Evolutionary conservation across 495 filamentous ascomycete genomes (phyloP), one percentile per base, ranked within the genome.

Genomic region (Melanomma pulvis-pyrius): DNA sequence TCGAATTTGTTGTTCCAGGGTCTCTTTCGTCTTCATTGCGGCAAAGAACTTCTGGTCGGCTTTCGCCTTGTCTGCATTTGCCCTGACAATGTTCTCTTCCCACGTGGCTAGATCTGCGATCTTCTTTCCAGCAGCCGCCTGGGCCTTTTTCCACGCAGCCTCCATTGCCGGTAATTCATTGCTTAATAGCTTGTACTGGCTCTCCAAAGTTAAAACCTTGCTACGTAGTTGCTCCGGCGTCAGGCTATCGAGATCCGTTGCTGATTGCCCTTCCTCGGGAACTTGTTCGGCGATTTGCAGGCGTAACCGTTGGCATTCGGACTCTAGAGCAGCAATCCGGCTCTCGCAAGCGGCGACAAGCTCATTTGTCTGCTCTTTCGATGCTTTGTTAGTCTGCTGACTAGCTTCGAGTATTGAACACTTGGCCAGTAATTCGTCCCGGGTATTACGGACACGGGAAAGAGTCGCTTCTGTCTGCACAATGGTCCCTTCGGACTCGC

Each of bases 41-140:
- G 88, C 88, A 73, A 97, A 98, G 74, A 96, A 98, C 76, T 98
- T 98, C 75, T 97, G 93, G 71, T 98, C 93, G 0, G 96, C 96
- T 73, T 97, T 98, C 34, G 87, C 85, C 76, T 98, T 98, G 76
- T 98, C 94, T 0, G 92, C 92, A 2, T 81, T 84, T 11, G 94
- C 79, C 5, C 89, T 79, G 26, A 84, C 82, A 41, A 96, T 79
- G 65, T 88, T 88, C 50, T 97, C 93, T 78, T 98, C 94, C 69
- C 90, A 77, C 1, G 83, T 84, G 7, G 81, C 74, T 54, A 89
- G 84, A 61, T 94, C 92, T 59, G 86, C 82, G 21, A 97, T 86
- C 75, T 96, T 98, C 75, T 91, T 91, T 19, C 87, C 86, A n/a
- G 90, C 91, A 26, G 96, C 75, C 17, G 85, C 86, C 65, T 90